Percentiles rank a stretch among this genome's conserved stretches.
Evolutionary conservation across 495 filamentous ascomycete species (phyloP).

Genomic region (Physcia stellaris): DNA sequence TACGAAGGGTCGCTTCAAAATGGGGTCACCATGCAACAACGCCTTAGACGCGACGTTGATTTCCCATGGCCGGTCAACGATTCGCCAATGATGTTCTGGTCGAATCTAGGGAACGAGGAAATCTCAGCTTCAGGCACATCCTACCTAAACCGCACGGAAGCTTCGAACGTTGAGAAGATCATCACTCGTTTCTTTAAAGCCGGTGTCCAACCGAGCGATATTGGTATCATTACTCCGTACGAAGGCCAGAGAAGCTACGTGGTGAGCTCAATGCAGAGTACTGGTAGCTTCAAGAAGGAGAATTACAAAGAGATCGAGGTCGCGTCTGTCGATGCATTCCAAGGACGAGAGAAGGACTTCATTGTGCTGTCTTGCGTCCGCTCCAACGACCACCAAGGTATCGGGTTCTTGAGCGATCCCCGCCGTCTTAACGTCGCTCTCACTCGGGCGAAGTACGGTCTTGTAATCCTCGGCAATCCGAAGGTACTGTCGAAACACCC

Average conservation of each 20-base stretch:
- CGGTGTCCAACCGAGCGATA: slow-evolving; percentile 80
- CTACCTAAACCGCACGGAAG: slow-evolving; percentile 94
- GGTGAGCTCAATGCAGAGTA: slow-evolving; percentile 97
- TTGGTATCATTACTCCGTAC: slow-evolving; percentile 98
- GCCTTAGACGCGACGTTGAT: slow-evolving; percentile 85
- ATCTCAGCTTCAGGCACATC: slow-evolving; percentile 96
- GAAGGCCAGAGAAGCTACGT: slow-evolving; percentile 98
- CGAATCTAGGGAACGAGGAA: slow-evolving; percentile 92
- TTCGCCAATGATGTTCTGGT: slow-evolving; percentile 99
- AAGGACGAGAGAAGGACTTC: slow-evolving; percentile 97
- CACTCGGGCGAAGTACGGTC: slow-evolving; percentile 89
- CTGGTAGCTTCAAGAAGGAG: slow-evolving; percentile 94
- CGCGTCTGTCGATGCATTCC: slow-evolving; percentile 96
- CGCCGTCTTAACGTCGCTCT: slow-evolving; percentile 98
- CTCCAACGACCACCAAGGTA: slow-evolving; percentile 97
- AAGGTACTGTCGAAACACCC: slow-evolving; percentile 98
- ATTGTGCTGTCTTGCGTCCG: slow-evolving; percentile 97
- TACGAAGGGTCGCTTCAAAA: slow-evolving; percentile 98
- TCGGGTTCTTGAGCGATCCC: slow-evolving; percentile 96
- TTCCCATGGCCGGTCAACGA: slow-evolving; percentile 96
- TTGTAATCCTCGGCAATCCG: slow-evolving; percentile 94
- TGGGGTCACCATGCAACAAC: slow-evolving; percentile 79
- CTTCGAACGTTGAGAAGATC: slow-evolving; percentile 94
- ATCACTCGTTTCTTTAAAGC: slow-evolving; percentile 98
- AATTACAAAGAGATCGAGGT: slow-evolving; percentile 98